A percentile compares a stretch with the other conserved stretches of the same genome.
These are phyloP conservation scores for Scytalidium sp. DNA, from an alignment of 2,329 filamentous ascomycete genomes.

Conservation along the genomic window DNA sequence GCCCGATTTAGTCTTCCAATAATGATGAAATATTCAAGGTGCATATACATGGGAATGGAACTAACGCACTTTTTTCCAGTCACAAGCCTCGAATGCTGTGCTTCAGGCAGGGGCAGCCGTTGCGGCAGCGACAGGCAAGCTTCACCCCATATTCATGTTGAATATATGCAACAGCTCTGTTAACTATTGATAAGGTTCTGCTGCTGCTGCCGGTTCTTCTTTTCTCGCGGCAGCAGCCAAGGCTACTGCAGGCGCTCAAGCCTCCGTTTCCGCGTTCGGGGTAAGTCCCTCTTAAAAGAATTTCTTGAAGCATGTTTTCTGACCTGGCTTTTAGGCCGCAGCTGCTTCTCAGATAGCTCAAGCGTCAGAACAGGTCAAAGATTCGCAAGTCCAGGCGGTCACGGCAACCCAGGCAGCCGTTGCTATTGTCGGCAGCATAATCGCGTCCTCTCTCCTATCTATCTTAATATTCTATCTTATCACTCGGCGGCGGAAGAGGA, in stretches of 20 bases:
- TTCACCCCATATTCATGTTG: neutral
- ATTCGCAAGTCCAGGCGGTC: conserved; percentile 34
- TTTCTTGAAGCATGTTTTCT: conserved; percentile 1
- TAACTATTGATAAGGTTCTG: conserved; percentile 16
- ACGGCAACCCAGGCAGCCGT: conserved; percentile 39
- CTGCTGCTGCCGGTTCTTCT: conserved; percentile 23
- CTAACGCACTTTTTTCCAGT: conserved; percentile 9
- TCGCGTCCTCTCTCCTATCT: conserved; percentile 39
- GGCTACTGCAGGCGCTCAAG: conserved; percentile 12
- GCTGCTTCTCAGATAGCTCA: conserved; percentile 17
- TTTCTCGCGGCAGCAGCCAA: conserved; percentile 22
- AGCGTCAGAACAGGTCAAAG: conserved; percentile 13
- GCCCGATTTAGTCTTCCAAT: neutral
- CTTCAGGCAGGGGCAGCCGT: conserved; percentile 23
- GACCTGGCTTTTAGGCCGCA: conserved; percentile 12
- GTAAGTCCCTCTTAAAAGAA: conserved; percentile 11
- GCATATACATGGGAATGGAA: neutral
- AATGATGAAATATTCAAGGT: neutral
- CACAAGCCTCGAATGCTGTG: conserved; percentile 17
- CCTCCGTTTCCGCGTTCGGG: conserved; percentile 9
- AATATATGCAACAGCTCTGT: conserved; percentile 4
- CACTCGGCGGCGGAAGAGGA: conserved; percentile 25
- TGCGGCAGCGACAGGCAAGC: conserved; percentile 24
- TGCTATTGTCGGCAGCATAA: conserved; percentile 38
- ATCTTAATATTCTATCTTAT: conserved; percentile 35